Evolutionary conservation across 139 green algal genomes (phyloP), one percentile per base, ranked within the genome.

Genomic region (Coelastrella sp.): DNA sequence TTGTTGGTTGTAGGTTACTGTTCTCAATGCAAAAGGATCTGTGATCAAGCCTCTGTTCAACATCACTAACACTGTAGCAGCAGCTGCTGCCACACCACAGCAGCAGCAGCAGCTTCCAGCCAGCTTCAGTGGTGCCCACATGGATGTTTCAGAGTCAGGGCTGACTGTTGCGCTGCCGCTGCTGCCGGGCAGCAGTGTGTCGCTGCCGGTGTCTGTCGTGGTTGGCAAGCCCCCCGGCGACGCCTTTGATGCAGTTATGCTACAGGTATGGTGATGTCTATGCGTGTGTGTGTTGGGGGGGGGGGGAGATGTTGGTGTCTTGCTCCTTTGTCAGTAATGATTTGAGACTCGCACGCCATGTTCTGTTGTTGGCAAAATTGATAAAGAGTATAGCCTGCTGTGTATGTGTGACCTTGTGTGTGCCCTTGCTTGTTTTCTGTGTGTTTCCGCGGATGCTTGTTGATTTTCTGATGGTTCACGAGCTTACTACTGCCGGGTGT

Each of bases 71-170:
- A 59, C 17, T 22, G 61, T 64, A 71, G 71, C 82, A 87, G 61
- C 81, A 65, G 11, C 5, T 23, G 17, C 5, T 4, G 7, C 73
- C 11, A 61, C 76, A 64, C 82, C 58, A 60, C 80, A 74, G 80
- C 80, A 78, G 82, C 82, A 86, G 80, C 80, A 74, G 80, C 80
- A 86, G 73, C 73, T 83, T 2, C 85, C 85, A 3, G 19, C 85
- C 7, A 83, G 73, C 14, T 83, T 89, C 85, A 74, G 11, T 8
- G 85, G 85, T 2, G 85, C 73, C 57, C 58, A 82, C n/a, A 73
- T 89, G 57, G 85, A 89, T 23, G 85, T 85, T 23, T 20, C 4
- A 17, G 61, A 86, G 59, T 20, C 47, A 56, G 16, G 17, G 4
- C 54, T 90, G 32, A 47, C 76, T 59, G 86, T 73, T 57, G 76